A percentile compares a stretch with the other conserved stretches of the same genome.
Evolutionary conservation across 2,329 filamentous ascomycete genomes (phyloP).

Genomic region (Didymella exigua): DNA sequence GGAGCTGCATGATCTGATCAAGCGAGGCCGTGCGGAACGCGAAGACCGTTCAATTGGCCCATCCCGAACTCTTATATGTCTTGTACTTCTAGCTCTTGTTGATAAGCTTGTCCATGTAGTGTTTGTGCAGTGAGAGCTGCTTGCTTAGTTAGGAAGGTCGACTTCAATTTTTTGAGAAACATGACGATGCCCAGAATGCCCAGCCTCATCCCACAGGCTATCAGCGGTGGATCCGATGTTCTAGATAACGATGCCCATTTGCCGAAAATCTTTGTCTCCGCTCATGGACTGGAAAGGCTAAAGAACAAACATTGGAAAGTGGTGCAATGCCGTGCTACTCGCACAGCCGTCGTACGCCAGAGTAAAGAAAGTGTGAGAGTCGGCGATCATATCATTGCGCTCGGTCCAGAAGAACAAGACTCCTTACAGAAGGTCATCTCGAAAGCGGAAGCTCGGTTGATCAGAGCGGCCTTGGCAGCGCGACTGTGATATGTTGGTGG

Average conservation of each 20-base stretch:
- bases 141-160: conserved; percentile 41
- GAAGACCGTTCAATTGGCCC: not conserved
- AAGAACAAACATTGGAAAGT: not conserved
- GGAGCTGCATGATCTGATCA: conserved; percentile 29
- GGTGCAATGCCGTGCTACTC: not conserved
- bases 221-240: conserved; percentile 5
- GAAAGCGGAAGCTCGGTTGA: conserved; percentile 6
- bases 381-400: not conserved
- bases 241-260: conserved; percentile 6
- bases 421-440: not conserved
- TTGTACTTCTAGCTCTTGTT: not conserved
- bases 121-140: conserved; percentile 16
- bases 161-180: conserved; percentile 9
- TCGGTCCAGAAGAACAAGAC: not conserved
- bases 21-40: not conserved
- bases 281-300: not conserved
- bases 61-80: conserved; percentile 8
- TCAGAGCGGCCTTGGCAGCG: conserved; percentile 8
- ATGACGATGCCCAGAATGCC: conserved; percentile 41
- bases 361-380: not conserved
- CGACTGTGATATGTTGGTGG: conserved; percentile 9
- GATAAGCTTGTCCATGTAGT: conserved; percentile 23
- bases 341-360: not conserved
- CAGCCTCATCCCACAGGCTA: conserved; percentile 16
- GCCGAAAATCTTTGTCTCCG: not conserved